Base-by-base conservation (phyloP, 352 stramenopile species). In the Globisporangium barbulae region DNA sequence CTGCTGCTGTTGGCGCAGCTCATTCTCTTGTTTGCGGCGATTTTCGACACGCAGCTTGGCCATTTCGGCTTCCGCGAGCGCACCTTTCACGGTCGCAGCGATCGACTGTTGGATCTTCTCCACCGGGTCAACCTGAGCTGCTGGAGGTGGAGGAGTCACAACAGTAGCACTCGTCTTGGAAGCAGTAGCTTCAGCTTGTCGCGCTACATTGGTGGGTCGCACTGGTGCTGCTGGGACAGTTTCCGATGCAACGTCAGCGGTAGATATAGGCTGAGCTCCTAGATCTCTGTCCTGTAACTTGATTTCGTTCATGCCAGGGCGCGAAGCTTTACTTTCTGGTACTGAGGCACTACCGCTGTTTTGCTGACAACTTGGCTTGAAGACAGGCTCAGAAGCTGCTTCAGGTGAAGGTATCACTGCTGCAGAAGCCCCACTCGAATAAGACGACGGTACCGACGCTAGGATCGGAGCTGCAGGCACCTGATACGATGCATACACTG, bases 21-120 rank as follows among this genome's bases (percentile, higher is more conserved):
- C 81, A 7, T 70, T 64, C 37, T 90, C 78, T 56, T 81, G 74
- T 59, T 86, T 89, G 17, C 83, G 73, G 0, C 84, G 73, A 13
- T 58, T 78, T 65, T 91, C 84, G 17, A 93, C 80, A 7, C 84
- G 78, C 28, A 75, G 69, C 59, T 85, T 88, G 8, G 84, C 82
- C 53, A 93, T 75, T 63, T 93, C 80, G 6, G 84, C 84, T 65
- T 93, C 84, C 5, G 73, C 77, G 22, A 85, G 63, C 3, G 84
- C 84, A 9, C 82, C 80, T 60, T 90, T 88, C 19, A 72, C 71
- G 12, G 78, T 86, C 5, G 76, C 65, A 12, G 66, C 70, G 7
- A 89, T 68, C 3, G 74, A 79, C 56, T 78, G 42, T 30, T 84
- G 64, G 25, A 65, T 70, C 33, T 65, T 70, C 17, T 54, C 42